These are phyloP conservation scores for Waitea zeae DNA, from an alignment of 1,284 basidiomycete species.

Conservation along the genomic window DNA sequence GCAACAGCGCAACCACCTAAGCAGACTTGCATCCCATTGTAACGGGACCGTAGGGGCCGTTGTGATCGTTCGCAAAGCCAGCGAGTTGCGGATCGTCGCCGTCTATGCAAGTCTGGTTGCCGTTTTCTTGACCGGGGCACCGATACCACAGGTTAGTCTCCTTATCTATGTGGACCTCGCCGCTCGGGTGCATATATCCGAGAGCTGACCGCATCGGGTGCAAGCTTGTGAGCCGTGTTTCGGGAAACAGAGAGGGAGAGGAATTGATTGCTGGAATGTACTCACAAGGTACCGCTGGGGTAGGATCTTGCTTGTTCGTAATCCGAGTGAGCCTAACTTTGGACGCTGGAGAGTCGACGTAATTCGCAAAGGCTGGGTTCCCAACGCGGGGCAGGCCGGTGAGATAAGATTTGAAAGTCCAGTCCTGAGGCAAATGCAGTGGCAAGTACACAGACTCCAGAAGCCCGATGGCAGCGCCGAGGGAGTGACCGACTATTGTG, in stretches of 20 bases:
- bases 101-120: constrained; percentile 9
- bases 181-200: constrained; percentile 7
- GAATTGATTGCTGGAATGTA: too few relatives aligned
- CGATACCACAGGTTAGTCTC: constrained; percentile 11
- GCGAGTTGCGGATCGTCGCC: too few relatives aligned
- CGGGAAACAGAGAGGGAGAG: too few relatives aligned
- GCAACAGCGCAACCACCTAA: too few relatives aligned
- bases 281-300: too few relatives aligned
- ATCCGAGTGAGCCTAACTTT: constrained; percentile 25
- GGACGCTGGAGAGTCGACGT: constrained; percentile 22
- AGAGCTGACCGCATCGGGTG: constrained; percentile 3
- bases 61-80: too few relatives aligned
- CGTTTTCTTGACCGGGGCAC: constrained; percentile 11
- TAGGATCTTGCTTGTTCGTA: constrained; percentile 22
- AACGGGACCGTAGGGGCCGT: too few relatives aligned
- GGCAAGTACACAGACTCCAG: constrained; percentile 29
- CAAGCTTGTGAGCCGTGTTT: constrained; percentile 12
- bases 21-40: too few relatives aligned
- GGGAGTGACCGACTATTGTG: constrained; percentile 20
- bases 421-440: constrained; percentile 19
- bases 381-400: constrained; percentile 23
- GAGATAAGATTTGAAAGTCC: constrained; percentile 20
- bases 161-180: constrained; percentile 19
- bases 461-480: constrained; percentile 28
- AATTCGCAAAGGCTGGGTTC: constrained; percentile 22